A percentile compares a stretch with the other conserved stretches of the same genome.
Conservation (phyloP, 2,329 filamentous ascomycete genomes). For the Penicillium sp. region DNA sequence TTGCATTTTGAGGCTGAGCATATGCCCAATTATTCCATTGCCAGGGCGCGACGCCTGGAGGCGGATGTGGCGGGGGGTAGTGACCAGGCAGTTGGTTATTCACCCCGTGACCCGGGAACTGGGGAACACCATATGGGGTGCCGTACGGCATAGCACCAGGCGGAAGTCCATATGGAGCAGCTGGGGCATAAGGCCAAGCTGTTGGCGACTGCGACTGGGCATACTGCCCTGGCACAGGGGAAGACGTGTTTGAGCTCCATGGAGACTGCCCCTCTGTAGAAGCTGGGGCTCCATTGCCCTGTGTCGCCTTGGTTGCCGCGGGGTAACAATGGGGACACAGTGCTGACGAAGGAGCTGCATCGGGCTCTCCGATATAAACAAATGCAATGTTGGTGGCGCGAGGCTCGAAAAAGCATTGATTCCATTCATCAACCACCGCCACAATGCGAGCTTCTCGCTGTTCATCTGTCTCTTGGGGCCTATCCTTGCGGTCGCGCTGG, state of each 20-base stretch:
- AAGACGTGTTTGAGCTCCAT: slow-evolving; percentile 8
- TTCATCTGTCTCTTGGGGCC: slow-evolving; percentile 43
- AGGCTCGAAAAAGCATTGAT: slow-evolving; percentile 42
- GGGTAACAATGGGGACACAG: slow-evolving; percentile 44
- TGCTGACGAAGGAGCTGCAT: slow-evolving; percentile 34
- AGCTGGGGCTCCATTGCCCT: slow-evolving; percentile 14
- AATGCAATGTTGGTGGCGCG: slow-evolving; percentile 36
- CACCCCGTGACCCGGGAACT: slow-evolving; percentile 15
- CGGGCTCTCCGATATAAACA: slow-evolving; percentile 37
- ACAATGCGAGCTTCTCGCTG: slow-evolving; percentile 39
- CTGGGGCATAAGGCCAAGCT: slow-evolving; percentile 6
- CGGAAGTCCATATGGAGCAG: not conserved
- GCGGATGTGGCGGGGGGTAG: slow-evolving; percentile 24
- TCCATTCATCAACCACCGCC: slow-evolving; percentile 46
- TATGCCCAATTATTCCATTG: slow-evolving; percentile 30
- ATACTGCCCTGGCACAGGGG: slow-evolving; percentile 13
- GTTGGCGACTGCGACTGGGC: slow-evolving; percentile 11
- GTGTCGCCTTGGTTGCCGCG: slow-evolving; percentile 35
- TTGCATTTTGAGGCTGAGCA: slow-evolving; percentile 22
- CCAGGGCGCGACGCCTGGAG: slow-evolving; percentile 26
- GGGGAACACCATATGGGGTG: slow-evolving; percentile 21
- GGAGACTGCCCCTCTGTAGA: slow-evolving; percentile 9
- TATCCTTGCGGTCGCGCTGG: slow-evolving; percentile 43
- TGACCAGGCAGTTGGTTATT: not conserved
- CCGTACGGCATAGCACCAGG: slow-evolving; percentile 13